Percentiles rank a stretch among this genome's conserved stretches.
Conservation (phyloP, 495 filamentous ascomycete species). For the Hamigera avellanea region DNA sequence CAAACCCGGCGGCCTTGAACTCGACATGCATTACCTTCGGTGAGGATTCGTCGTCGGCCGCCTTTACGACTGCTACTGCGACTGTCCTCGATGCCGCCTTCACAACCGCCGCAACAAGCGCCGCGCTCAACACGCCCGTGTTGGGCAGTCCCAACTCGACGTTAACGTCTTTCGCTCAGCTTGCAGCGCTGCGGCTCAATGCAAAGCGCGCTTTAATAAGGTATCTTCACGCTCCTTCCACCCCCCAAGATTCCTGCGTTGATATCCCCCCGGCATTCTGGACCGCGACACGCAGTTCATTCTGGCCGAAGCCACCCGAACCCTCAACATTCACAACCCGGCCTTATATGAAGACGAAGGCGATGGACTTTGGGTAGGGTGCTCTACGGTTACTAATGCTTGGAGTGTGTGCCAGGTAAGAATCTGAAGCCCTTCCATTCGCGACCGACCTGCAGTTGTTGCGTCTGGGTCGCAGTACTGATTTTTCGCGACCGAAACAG, state of each 20-base stretch:
- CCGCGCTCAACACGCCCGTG: constrained; percentile 6
- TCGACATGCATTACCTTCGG: not conserved
- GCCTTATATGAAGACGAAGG: constrained; percentile 19
- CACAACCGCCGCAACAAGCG: not conserved
- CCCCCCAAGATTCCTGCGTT: not conserved
- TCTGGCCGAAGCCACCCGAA: constrained; percentile 41
- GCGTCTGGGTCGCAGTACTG: not conserved
- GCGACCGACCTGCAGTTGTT: too few relatives aligned
- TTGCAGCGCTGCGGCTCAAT: constrained; percentile 36
- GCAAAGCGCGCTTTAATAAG: constrained; percentile 34
- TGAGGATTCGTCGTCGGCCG: not conserved
- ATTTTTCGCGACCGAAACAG: constrained; percentile 1
- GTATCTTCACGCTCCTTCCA: constrained; percentile 7
- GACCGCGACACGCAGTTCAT: constrained; percentile 46
- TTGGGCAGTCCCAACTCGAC: constrained; percentile 37
- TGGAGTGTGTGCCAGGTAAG: constrained; percentile 37
- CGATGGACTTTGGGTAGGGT: constrained; percentile 34
- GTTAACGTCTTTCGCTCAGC: constrained; percentile 40
- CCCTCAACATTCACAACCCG: constrained; percentile 18
- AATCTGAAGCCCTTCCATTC: not conserved
- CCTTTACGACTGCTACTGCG: not conserved
- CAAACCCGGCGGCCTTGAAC: constrained; percentile 1
- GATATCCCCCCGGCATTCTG: constrained; percentile 31
- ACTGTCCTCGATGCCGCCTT: constrained; percentile 1
- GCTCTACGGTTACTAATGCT: constrained; percentile 23